Conservation (phyloP, 495 filamentous ascomycete species). For the Rostrohypoxylon terebratum region DNA sequence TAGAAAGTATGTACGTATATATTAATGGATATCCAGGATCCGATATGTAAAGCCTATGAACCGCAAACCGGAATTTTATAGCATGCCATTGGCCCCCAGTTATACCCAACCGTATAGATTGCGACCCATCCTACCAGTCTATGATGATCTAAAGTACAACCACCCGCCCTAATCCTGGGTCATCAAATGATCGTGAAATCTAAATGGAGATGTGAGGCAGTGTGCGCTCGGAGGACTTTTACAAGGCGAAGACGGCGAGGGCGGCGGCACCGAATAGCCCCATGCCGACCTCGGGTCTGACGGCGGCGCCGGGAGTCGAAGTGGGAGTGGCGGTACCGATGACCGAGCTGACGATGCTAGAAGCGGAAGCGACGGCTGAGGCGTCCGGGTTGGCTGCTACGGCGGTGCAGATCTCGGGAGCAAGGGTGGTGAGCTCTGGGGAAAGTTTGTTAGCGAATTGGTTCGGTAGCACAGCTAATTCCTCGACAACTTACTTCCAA, state of each 20-base stretch:
- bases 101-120: slow-evolving; percentile 21
- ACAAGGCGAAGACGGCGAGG: slow-evolving; percentile 38
- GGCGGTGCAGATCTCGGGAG: slow-evolving; percentile 45
- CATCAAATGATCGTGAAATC: slow-evolving; percentile 35
- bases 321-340: slow-evolving; percentile 37
- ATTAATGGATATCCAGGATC: slow-evolving; percentile 18
- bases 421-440: slow-evolving; percentile 36
- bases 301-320: slow-evolving; percentile 37
- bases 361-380: slow-evolving; percentile 47
- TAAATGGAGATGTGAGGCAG: slow-evolving; percentile 5
- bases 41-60: slow-evolving; percentile 10
- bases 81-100: slow-evolving; percentile 8
- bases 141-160: slow-evolving; percentile 39
- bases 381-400: slow-evolving; percentile 42
- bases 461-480: neutral
- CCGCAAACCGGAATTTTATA: neutral
- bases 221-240: neutral
- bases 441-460: slow-evolving; percentile 24
- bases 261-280: slow-evolving; percentile 43
- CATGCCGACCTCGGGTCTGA: slow-evolving; percentile 40
- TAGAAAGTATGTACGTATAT: slow-evolving; percentile 7
- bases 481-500: slow-evolving; percentile 38
- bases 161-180: slow-evolving; percentile 28
- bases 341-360: slow-evolving; percentile 42
- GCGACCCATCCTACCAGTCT: slow-evolving; percentile 38